A percentile compares a stretch with the other conserved stretches of the same genome.
These are phyloP conservation scores for Xerocomellus intermedius DNA, from an alignment of 768 basidiomycete genomes.

Conservation along the genomic window DNA sequence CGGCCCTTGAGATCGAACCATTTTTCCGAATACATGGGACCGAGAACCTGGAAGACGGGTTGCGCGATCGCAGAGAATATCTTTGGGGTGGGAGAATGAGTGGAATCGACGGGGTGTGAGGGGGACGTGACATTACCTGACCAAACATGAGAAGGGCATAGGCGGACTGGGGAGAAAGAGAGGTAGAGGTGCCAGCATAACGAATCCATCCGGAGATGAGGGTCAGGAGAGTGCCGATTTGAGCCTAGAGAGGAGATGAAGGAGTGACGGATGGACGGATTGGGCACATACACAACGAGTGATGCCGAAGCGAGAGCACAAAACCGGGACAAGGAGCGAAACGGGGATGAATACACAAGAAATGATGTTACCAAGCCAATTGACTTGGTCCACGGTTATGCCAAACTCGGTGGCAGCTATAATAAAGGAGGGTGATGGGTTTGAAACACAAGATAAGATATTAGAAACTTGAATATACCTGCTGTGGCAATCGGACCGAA, in stretches of 20 bases:
- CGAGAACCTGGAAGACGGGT: slow-evolving; percentile 73
- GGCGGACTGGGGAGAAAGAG: slow-evolving; percentile 48
- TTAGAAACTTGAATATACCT: slow-evolving; percentile 45
- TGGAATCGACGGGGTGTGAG: not conserved
- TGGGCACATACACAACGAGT: slow-evolving; percentile 54
- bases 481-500: slow-evolving; percentile 80
- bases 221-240: slow-evolving; percentile 52
- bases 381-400: slow-evolving; percentile 69
- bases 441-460: not conserved
- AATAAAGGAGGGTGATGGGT: not conserved
- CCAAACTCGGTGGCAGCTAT: slow-evolving; percentile 61
- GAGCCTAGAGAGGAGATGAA: slow-evolving; percentile 45
- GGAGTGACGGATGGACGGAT: not conserved
- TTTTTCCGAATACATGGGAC: slow-evolving; percentile 76
- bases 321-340: slow-evolving; percentile 55
- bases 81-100: slow-evolving; percentile 34
- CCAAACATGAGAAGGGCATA: slow-evolving; percentile 70
- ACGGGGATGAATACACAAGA: slow-evolving; percentile 61
- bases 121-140: slow-evolving; percentile 46
- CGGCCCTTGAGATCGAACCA: slow-evolving; percentile 80
- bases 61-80: slow-evolving; percentile 63
- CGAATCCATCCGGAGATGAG: slow-evolving; percentile 74
- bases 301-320: slow-evolving; percentile 60
- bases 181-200: slow-evolving; percentile 63
- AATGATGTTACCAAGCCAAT: slow-evolving; percentile 77